Evolutionary conservation across 179 eudicot genomes (phyloP).

Genomic region (Beta corolliflora): DNA sequence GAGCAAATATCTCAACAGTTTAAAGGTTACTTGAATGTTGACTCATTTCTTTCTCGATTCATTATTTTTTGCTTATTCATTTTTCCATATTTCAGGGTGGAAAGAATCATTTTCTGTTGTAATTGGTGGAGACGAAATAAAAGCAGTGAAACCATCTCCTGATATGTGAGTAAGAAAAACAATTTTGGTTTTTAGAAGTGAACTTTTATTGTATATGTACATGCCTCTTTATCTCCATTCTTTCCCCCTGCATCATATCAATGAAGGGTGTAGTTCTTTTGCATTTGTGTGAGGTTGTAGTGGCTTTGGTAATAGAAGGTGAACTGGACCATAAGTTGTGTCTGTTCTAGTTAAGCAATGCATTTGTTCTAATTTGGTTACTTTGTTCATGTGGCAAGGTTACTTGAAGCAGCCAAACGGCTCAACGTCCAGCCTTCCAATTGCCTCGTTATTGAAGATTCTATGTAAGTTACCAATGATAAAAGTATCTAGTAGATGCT

Average conservation of each 20-base stretch:
- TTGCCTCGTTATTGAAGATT: slow-evolving; percentile 94
- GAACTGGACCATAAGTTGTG: background rate
- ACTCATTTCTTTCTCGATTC: background rate
- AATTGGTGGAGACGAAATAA: slow-evolving; percentile 87
- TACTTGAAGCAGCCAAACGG: slow-evolving; percentile 80
- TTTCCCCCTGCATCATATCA: background rate
- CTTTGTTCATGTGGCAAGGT: slow-evolving; percentile 44
- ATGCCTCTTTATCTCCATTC: background rate
- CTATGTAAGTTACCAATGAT: slow-evolving; percentile 58
- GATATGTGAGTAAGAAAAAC: slow-evolving; percentile 58
- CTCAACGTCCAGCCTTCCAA: slow-evolving; percentile 63
- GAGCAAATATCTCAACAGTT: background rate
- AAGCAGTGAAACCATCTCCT: slow-evolving; percentile 79
- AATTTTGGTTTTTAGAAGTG: background rate
- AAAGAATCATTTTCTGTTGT: slow-evolving; percentile 77
- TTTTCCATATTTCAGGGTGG: slow-evolving; percentile 57
- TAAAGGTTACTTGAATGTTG: background rate
- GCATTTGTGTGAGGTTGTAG: background rate
- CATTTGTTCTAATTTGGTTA: slow-evolving; percentile 16
- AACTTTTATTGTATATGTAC: background rate
- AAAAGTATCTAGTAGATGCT: background rate
- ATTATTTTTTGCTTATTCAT: background rate
- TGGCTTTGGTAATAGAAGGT: background rate
- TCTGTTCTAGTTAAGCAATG: background rate
- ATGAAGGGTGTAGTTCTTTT: background rate